Conservation (phyloP, 371 early-diverging fungal species). For the Mucor irregularis region DNA sequence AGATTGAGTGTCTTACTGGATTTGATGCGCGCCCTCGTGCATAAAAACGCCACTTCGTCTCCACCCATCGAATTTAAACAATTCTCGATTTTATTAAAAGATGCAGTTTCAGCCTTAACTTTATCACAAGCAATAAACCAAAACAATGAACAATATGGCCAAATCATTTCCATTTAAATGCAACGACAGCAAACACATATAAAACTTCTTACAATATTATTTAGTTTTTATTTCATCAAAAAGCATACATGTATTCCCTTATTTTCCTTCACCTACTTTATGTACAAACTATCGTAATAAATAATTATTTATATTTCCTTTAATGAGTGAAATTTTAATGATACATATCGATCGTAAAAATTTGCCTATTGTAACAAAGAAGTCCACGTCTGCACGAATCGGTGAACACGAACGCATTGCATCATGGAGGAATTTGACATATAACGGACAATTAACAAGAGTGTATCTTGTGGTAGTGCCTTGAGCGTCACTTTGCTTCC, state of each 20-base stretch:
- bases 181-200: too few relatives aligned
- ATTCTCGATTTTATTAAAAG: slow-evolving; percentile 3
- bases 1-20: slow-evolving; percentile 7
- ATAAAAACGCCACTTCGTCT: not conserved
- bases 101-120: slow-evolving; percentile 8
- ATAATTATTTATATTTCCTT: too few relatives aligned
- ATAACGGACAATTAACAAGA: slow-evolving; percentile 4
- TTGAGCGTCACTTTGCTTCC: slow-evolving; percentile 23
- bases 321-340: too few relatives aligned
- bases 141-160: not conserved
- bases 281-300: too few relatives aligned
- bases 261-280: too few relatives aligned
- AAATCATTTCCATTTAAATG: not conserved
- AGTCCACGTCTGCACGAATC: slow-evolving; percentile 12
- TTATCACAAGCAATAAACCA: slow-evolving; percentile 2
- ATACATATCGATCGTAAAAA: too few relatives aligned
- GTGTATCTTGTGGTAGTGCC: slow-evolving; percentile 8
- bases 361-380: too few relatives aligned
- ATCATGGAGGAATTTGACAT: slow-evolving; percentile 5
- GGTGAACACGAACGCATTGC: slow-evolving; percentile 9
- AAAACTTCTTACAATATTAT: too few relatives aligned
- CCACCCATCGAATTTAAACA: slow-evolving; percentile 6
- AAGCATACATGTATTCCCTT: too few relatives aligned
- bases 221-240: too few relatives aligned
- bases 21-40: slow-evolving; percentile 2